Evolutionary conservation across 805 yeast species (phyloP), one percentile per base, ranked within the genome.

Genomic region (Wickerhamiella vanderwaltii): DNA sequence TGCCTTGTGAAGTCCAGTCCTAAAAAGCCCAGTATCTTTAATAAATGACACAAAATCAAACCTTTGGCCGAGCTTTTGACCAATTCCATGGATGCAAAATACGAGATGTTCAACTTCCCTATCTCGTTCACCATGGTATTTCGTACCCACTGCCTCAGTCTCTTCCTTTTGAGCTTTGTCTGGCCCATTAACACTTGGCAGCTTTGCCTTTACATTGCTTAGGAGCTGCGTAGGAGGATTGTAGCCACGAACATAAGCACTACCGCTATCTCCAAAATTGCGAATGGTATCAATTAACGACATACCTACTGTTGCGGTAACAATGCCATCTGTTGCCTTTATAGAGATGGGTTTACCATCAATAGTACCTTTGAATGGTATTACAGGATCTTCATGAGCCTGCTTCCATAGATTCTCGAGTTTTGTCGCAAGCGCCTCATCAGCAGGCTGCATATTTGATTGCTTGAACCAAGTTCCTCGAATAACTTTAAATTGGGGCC

Each of bases 11-110:
- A 46, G 28, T n/a, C 41, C 39, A 1, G 46, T 44, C n/a, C 66
- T 46, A 47, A 87, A 58, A 24, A 71, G 67, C 51, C 80, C 82
- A 25, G 85, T 73, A 28, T 86, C 86, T 55, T 86, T 94, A 6
- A 85, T 77, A 63, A 88, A 91, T 59, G 84, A 84, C 19, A 88
- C 79, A 39, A 79, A 76, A 51, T 86, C 87, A 54, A 79, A 76
- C 52, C 73, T 73, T 35, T 75, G 67, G 1, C 95, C 93, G 39
- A 91, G 63, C 13, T 77, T 73, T 60, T 88, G 98, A 1, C 97
- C 98, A 46, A 88, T 83, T 0, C 98, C 98, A 62, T 88, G 98
- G 22, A 88, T 73, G 55, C 95, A 85, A n/a, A 88, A 64, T 1
- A 87, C 73, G 47, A 88, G 62, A 53, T 77, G 84, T 26, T 77